These are phyloP conservation scores for Ambrosiella cleistominuta DNA, from an alignment of 2,329 filamentous ascomycete species.

Conservation along the genomic window DNA sequence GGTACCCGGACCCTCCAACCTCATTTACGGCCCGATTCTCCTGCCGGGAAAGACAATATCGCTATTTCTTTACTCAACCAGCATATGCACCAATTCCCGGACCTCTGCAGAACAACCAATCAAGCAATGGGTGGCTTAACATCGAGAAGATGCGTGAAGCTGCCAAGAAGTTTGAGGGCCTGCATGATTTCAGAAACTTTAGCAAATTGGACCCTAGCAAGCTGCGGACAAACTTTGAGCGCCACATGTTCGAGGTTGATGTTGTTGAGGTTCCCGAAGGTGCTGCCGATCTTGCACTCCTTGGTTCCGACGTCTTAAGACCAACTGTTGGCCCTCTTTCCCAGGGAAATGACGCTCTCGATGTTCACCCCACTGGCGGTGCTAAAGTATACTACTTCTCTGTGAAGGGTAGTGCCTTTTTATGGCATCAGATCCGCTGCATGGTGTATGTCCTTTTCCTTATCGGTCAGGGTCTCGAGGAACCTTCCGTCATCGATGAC, in stretches of 20 bases:
- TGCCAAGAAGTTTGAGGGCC: conserved; percentile 61
- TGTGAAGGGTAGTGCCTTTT: conserved; percentile 76
- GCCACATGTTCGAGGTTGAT: conserved; percentile 62
- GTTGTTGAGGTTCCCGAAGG: conserved; percentile 51
- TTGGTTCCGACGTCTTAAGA: conserved; percentile 26
- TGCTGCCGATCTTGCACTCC: conserved; percentile 37
- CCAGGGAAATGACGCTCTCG: background rate
- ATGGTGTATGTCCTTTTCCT: conserved; percentile 89
- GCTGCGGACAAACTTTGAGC: conserved; percentile 67
- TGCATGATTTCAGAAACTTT: conserved; percentile 91
- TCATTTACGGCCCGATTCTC: conserved; percentile 84
- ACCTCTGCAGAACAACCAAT: conserved; percentile 17
- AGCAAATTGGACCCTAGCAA: conserved; percentile 87
- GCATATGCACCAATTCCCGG: conserved; percentile 47
- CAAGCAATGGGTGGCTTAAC: conserved; percentile 53
- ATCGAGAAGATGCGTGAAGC: conserved; percentile 72
- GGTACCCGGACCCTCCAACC: conserved; percentile 67
- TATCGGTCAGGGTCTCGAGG: conserved; percentile 74
- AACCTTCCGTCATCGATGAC: conserved; percentile 51
- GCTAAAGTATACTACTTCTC: conserved; percentile 74
- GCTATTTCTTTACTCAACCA: conserved; percentile 96
- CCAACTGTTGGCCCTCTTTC: conserved; percentile 14
- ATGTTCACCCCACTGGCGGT: conserved; percentile 10
- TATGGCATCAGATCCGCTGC: conserved; percentile 96
- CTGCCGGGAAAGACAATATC: conserved; percentile 78